Base-by-base conservation (phyloP, 2,329 filamentous ascomycete species). In the Alternaria rosae region DNA sequence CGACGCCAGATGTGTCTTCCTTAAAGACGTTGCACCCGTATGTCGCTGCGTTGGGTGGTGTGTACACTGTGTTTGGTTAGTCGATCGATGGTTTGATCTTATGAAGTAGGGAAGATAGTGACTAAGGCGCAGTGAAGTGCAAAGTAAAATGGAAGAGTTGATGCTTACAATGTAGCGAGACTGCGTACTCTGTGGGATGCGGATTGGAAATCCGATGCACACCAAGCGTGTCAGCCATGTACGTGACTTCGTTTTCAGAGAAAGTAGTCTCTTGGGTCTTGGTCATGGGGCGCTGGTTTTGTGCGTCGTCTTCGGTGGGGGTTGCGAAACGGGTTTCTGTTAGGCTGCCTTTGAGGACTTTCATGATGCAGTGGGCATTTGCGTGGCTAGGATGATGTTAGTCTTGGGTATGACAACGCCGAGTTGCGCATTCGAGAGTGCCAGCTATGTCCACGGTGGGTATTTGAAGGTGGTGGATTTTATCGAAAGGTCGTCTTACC, bases 321-420 rank as follows among this genome's bases (percentile, higher is more conserved):
- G 91, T 93, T 54, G 86, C 85, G 79, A 92, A 97, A 62, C 92
- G 87, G 17, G 92, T 94, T 82, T 97, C 94, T 70, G 88, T 91
- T 62, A 97, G 83, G 64, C 84, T 86, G 47, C 94, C 94, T 70
- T 88, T 89, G 65, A 97, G 86, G 68, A 94, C 89, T 79, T 89
- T 97, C 92, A 97, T 97, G 70, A 97, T 84, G 80, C 94, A 97
- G 78, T 97, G 94, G 41, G 93, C 92, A 64, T 94, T 92, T 44
- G 82, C 81, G 70, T 85, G 83, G 61, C 78, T 80, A 28, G 15
- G 23, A 12, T 26, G 35, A 13, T 38, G 54, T 61, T 17, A 61
- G 59, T 64, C 30, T 21, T 5, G 7, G 20, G 5, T 52, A 26
- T 20, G 12, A 17, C 7, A 20, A 17, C 32, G 43, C 20, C 20